Evolutionary conservation across 805 yeast genomes (phyloP), one percentile per base, ranked within the genome.

Genomic region (Suhomyces tanzawaensis): DNA sequence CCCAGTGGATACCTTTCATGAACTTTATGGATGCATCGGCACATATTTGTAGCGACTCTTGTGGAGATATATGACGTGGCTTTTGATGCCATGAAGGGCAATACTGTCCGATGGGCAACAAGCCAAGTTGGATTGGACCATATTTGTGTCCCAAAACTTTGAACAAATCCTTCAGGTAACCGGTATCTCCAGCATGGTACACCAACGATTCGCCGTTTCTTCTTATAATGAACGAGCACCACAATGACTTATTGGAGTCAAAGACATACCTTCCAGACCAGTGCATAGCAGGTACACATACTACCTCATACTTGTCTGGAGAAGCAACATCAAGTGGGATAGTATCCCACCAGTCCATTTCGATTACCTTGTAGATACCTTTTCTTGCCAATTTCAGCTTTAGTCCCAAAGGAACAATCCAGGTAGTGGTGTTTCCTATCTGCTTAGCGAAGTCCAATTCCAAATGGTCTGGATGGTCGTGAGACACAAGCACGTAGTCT

Each of bases 131-230:
- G 7, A 68, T 55, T 1, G 72, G 71, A 0, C 95, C 95, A 53
- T 72, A 82, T 19, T 69, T 74, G 26, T 71, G 60, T 2, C 82
- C 77, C 19, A 91, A 82, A n/a, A 77, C 67, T 11, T 69, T 64
- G 59, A 86, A 90, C 34, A 91, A 60, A 21, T 79, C 95, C 23
- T 72, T 52, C n/a, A 82, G 79, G 57, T 86, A 91, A 0, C 98
- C 98, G 0, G 96, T 87, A 54, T 91, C 98, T 8, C 98, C 98
- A 13, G 91, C 95, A 59, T 91, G 98, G 68, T 81, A 91, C 30
- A 90, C 65, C 1, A 89, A 54, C 0, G 96, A 85, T 47, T 77
- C 69, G 0, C 80, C 82, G 46, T 85, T 76, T 41, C 79, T 75
- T 36, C 79, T 66, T 7, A 91, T 57, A 47, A 91, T 53, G 52